Evolutionary conservation across 2,329 filamentous ascomycete genomes (phyloP), one percentile per base, ranked within the genome.

Genomic region (Rutstroemia sp.): DNA sequence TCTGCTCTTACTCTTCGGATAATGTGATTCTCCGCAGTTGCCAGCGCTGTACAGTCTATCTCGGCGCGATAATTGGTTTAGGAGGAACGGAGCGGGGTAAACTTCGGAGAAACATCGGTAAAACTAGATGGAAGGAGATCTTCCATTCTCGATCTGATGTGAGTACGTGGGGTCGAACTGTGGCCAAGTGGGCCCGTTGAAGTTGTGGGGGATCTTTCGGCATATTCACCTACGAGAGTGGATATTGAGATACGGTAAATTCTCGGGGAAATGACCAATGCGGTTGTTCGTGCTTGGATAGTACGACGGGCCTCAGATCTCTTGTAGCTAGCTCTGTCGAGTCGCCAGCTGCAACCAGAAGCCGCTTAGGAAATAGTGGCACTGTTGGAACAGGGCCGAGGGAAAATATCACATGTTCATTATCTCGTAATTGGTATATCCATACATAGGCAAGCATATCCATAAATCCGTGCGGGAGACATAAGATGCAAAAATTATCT

Each of bases 321-420:
- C 30, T 34, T 12, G 30, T 12, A 9, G 30, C 30, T 34, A 34
- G 30, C 30, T 12, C 10, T 34, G 30, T 14, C 9, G 30, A 34
- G 10, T 12, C 30, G 30, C 30, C 30, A 34, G 30, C 12, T 12
- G 30, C 30, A 10, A 34, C 8, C 2, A 34, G 30, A 34, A 34
- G 25, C 37, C 16, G 19, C 38, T 34, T 47, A 14, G 9, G 1
- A 8, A n/a, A 30, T 18, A 39, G 12, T 34, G 45, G 46, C 25
- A 23, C 42, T 14, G 6, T 42, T 42, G 16, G 6, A 42, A 18
- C 39, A 2, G n/a, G 39, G n/a, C 42, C 12, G 5, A 14, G 18
- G 38, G 8, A 44, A 54, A 48, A 50, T 19, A 50, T 42, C 8
- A 30, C 34, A 44, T 27, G n/a, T 44, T 50, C 53, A 55, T 55